A percentile compares a stretch with the other conserved stretches of the same genome.
Conservation (phyloP, 2,329 filamentous ascomycete genomes). For the Diaporthe australafricana region DNA sequence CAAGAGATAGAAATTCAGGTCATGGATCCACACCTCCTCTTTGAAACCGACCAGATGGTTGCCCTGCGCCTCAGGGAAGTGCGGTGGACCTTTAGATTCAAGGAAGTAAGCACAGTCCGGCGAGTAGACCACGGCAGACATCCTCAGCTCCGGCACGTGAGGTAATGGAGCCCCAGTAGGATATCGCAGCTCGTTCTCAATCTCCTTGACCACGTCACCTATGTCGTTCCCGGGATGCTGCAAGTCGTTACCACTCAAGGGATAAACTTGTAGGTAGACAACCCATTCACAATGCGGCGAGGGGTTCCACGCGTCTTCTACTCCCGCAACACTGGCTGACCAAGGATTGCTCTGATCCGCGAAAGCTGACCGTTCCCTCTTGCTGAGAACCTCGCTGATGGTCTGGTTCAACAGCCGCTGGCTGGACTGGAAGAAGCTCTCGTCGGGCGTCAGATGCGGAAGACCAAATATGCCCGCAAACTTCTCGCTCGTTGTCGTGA, state of each 20-base stretch:
- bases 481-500: slow-evolving; percentile 94
- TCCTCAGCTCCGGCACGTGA: slow-evolving; percentile 66
- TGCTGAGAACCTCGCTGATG: slow-evolving; percentile 74
- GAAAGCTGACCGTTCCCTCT: slow-evolving; percentile 68
- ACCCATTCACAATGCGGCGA: slow-evolving; percentile 89
- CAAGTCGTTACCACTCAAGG: slow-evolving; percentile 51
- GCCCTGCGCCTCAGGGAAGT: slow-evolving; percentile 61
- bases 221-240: slow-evolving; percentile 48
- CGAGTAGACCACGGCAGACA: slow-evolving; percentile 74
- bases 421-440: slow-evolving; percentile 68
- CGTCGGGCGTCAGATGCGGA: slow-evolving; percentile 79
- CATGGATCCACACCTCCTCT: slow-evolving; percentile 67
- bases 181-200: slow-evolving; percentile 72
- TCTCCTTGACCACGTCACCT: slow-evolving; percentile 58
- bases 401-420: slow-evolving; percentile 78
- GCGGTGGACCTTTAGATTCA: slow-evolving; percentile 72
- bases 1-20: slow-evolving; percentile 70
- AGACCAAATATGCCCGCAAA: slow-evolving; percentile 92
- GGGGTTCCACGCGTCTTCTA: slow-evolving; percentile 68
- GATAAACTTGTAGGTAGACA: slow-evolving; percentile 83
- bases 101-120: slow-evolving; percentile 77
- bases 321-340: slow-evolving; percentile 75
- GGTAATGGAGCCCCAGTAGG: slow-evolving; percentile 70
- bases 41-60: slow-evolving; percentile 71
- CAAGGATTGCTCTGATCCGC: slow-evolving; percentile 77